Conservation (phyloP, 441 rosid species). For the Daphne laureola region DNA sequence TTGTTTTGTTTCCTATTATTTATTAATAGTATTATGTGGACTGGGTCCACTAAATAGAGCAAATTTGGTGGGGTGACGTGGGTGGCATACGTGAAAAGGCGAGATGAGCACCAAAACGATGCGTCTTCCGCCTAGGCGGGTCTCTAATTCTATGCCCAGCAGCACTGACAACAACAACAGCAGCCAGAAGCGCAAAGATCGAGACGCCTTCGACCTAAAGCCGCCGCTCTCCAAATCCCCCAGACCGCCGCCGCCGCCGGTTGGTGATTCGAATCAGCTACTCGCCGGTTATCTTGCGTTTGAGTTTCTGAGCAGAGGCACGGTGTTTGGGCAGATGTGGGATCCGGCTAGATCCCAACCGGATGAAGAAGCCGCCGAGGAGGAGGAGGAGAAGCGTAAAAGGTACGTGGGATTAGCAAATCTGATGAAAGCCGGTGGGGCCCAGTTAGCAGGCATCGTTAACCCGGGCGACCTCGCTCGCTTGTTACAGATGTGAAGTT, state of each 20-base stretch:
- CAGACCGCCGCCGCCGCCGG: slow-evolving; percentile 26
- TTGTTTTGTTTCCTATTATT: slow-evolving; percentile 3
- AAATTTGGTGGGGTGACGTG: slow-evolving; percentile 43
- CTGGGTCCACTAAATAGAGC: background rate
- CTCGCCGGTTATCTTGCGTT: slow-evolving; percentile 70
- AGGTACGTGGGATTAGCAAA: slow-evolving; percentile 54
- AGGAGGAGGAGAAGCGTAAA: slow-evolving; percentile 18
- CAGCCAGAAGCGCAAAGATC: slow-evolving; percentile 47
- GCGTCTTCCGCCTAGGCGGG: slow-evolving; percentile 90
- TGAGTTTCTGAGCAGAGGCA: slow-evolving; percentile 61
- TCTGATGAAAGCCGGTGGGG: slow-evolving; percentile 52
- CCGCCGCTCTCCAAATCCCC: slow-evolving; percentile 17
- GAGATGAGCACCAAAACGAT: slow-evolving; percentile 75
- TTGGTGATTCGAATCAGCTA: slow-evolving; percentile 30
- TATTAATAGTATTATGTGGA: no score
- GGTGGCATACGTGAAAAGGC: slow-evolving; percentile 62
- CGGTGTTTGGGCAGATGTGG: slow-evolving; percentile 51
- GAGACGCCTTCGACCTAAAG: slow-evolving; percentile 30
- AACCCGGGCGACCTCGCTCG: slow-evolving; percentile 82
- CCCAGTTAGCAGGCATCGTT: slow-evolving; percentile 57
- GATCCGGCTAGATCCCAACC: slow-evolving; percentile 33
- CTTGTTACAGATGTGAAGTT: slow-evolving; percentile 39
- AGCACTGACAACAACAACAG: background rate
- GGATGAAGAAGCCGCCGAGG: slow-evolving; percentile 9
- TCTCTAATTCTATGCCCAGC: slow-evolving; percentile 40